Conservation (phyloP, 106 monocot species). For the Posidonia australis region DNA sequence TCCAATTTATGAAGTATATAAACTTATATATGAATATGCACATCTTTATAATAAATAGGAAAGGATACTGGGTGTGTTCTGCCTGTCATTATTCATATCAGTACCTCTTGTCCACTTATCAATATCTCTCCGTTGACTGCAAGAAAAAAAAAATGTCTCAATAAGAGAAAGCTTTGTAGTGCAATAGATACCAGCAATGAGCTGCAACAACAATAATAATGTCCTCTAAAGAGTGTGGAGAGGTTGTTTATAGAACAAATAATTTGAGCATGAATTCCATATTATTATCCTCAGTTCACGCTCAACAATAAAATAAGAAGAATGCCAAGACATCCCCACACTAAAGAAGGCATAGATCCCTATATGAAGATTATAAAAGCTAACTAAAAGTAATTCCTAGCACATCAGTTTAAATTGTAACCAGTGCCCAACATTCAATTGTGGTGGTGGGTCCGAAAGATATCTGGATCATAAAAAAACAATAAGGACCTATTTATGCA, state of each 20-base stretch:
- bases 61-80: conserved; percentile 34
- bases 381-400: no score
- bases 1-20: background rate
- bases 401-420: no score
- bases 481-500: no score
- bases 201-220: background rate
- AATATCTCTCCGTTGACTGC: conserved; percentile 42
- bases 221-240: background rate
- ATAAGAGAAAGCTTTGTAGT: background rate
- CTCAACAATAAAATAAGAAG: no score
- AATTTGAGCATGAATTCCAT: background rate
- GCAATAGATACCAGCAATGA: background rate
- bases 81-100: conserved; percentile 26
- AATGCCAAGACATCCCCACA: no score
- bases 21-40: conserved; percentile 2
- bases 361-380: no score
- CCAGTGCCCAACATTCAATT: no score
- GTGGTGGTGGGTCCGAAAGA: no score
- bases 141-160: conserved; percentile 4
- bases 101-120: conserved; percentile 11
- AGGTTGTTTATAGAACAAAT: background rate
- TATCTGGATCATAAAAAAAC: no score
- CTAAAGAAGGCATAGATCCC: no score
- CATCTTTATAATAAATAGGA: background rate
- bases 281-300: no score